phyloP scores from a whole-genome alignment of 1,139 yeast species.

The Nakaseomyces nivariensis region DNA sequence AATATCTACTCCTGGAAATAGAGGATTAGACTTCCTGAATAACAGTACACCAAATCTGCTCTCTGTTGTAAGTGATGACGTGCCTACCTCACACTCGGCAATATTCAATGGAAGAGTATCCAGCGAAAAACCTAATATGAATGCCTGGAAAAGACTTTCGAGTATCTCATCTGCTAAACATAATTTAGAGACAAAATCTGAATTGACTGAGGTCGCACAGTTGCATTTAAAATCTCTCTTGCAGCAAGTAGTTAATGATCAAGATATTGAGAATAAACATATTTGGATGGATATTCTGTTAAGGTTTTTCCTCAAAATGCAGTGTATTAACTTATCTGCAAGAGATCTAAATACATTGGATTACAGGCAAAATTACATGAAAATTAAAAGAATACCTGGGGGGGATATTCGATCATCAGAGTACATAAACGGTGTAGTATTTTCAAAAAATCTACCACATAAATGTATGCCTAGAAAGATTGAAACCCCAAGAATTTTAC shows the following conservation, averaged over 20 bases:
- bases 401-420: conserved; percentile 52
- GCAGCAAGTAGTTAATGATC: conserved; percentile 61
- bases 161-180: conserved; percentile 12
- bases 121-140: conserved; percentile 5
- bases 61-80: conserved; percentile 24
- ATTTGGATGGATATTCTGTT: conserved; percentile 46
- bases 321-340: conserved; percentile 44
- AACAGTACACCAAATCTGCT: conserved; percentile 27
- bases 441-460: conserved; percentile 77
- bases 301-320: conserved; percentile 37
- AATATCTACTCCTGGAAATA: conserved; percentile 10
- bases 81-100: conserved; percentile 5
- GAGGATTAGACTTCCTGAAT: conserved; percentile 17
- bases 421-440: conserved; percentile 68
- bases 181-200: conserved; percentile 19
- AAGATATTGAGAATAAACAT: conserved; percentile 47
- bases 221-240: conserved; percentile 29
- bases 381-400: conserved; percentile 76
- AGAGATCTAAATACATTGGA: conserved; percentile 68
- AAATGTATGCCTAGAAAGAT: conserved; percentile 64
- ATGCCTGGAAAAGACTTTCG: conserved; percentile 16
- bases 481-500: conserved; percentile 60
- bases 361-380: conserved; percentile 68
- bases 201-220: conserved; percentile 30
- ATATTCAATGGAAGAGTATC: not conserved